Evolutionary conservation across 2,329 filamentous ascomycete genomes (phyloP), one percentile per base, ranked within the genome.

Genomic region (Helminthosporium solani): DNA sequence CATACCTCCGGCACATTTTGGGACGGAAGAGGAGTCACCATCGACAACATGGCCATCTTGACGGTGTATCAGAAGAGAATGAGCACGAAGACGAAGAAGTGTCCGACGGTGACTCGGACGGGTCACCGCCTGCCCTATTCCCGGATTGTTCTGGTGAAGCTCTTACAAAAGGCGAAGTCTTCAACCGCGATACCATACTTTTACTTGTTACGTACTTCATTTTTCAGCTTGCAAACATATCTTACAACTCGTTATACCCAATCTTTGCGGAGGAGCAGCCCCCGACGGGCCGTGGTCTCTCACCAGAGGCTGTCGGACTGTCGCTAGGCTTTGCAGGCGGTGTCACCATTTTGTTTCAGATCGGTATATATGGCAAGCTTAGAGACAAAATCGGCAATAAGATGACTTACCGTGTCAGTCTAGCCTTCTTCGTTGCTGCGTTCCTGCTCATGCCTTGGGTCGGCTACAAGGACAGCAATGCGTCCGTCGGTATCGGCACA

Each of bases 241-340:
- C 90, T 3, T 99, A 91, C 78, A 96, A 96, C 71, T 92, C 89
- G 15, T 76, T 99, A 0, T 99, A 95, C 61, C 94, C 94, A 1
- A 92, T 97, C 43, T 99, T 97, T 60, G 88, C 86, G 0, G 85
- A 91, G 44, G 84, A 87, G 0, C 70, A 80, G 0, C 77, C 84
- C 0, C 94, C 94, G 0, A 85, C 85, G 0, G 94, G 94, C 15
- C 86, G 94, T 33, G 77, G 79, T 1, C 76, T 97, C 3, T 80
- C 80, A 0, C 89, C 92, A 0, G 80, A 83, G 46, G 89, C 88
- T 49, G 96, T 97, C 35, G 94, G 94, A 0, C 72, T 96, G 15
- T 88, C 87, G 0, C 76, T 96, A 42, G 92, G 88, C 0, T 85
- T 95, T 51, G 89, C 92, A 0, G 91, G 92, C 0, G 68, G 86